phyloP scores from a whole-genome alignment of 371 early-diverging fungal genomes.

The Apophysomyces ossiformis region DNA sequence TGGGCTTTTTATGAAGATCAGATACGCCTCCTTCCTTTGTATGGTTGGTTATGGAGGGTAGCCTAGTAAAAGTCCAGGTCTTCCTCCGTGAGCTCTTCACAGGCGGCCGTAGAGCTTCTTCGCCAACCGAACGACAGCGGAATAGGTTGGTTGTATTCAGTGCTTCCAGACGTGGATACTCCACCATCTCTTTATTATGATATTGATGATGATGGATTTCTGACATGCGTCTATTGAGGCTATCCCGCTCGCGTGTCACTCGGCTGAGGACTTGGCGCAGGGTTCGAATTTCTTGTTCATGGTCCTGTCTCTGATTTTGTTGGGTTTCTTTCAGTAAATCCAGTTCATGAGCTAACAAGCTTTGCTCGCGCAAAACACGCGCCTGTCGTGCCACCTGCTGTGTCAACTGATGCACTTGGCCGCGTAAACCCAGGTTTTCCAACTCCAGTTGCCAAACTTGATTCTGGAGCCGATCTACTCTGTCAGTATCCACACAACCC shows the following conservation, averaged over 20 bases:
- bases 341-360: constrained; percentile 17
- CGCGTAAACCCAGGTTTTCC: constrained; percentile 7
- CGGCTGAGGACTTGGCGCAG: background rate
- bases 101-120: background rate
- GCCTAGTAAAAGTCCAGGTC: background rate
- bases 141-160: background rate
- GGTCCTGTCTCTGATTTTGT: background rate
- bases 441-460: constrained; percentile 18
- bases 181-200: no score
- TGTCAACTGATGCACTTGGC: constrained; percentile 12
- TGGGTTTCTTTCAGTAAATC: constrained; percentile 17
- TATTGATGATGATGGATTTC: background rate
- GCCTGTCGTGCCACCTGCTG: constrained; percentile 22
- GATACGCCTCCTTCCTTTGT: background rate
- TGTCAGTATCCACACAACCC: background rate
- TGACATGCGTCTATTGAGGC: background rate
- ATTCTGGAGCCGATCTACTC: constrained; percentile 11
- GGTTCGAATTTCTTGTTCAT: background rate
- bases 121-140: background rate
- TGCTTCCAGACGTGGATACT: background rate
- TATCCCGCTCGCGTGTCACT: background rate
- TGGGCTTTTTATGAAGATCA: no score
- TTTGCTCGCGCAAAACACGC: constrained; percentile 15
- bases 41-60: background rate
- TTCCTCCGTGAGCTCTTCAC: background rate